Percentiles rank a stretch among this genome's conserved stretches.
Conservation (phyloP, 306 rosid species). For the Quercus rubra region DNA sequence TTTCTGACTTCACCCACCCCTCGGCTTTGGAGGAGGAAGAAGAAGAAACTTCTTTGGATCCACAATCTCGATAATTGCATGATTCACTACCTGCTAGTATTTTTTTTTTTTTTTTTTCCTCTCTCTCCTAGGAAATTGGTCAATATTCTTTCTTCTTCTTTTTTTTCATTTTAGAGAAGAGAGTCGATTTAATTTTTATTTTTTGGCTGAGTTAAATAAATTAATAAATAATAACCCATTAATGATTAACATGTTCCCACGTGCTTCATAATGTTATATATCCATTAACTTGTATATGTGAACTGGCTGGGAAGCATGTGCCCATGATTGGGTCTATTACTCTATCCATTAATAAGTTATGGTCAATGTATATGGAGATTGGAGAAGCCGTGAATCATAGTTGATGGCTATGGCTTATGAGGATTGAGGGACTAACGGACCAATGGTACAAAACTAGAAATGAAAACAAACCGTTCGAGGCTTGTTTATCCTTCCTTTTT, state of each 20-base stretch:
- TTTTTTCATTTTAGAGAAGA: neutral
- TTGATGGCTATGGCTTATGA: no score
- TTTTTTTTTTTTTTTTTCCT: neutral
- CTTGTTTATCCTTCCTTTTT: no score
- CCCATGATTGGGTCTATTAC: no score
- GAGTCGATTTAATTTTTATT: no score
- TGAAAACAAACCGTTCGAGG: no score
- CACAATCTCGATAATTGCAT: neutral
- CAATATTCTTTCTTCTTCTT: neutral
- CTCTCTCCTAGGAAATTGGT: neutral
- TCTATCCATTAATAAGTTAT: no score
- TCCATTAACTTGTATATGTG: neutral
- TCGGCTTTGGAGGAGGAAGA: neutral
- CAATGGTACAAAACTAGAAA: no score
- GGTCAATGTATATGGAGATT: no score
- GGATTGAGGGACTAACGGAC: no score
- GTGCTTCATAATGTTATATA: neutral
- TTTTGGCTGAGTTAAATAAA: no score
- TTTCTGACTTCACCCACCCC: no score
- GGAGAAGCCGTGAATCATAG: no score
- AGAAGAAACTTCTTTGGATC: neutral
- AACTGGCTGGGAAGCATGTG: neutral
- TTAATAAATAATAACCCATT: neutral
- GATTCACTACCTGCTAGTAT: neutral
- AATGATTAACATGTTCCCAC: neutral